Evolutionary conservation across 306 rosid genomes (phyloP).

Genomic region (Fagus sylvatica): DNA sequence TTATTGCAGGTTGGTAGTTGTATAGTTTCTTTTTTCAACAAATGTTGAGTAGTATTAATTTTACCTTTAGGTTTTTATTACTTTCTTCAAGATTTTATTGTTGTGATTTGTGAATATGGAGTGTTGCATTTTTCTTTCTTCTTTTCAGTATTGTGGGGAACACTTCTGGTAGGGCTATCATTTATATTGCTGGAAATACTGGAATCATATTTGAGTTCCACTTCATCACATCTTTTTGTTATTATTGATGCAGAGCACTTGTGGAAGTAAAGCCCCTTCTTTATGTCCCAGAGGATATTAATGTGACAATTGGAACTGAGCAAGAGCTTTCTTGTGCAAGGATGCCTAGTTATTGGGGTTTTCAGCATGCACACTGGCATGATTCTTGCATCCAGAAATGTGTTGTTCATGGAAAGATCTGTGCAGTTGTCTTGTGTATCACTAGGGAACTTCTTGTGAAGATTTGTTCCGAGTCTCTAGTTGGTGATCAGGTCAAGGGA

Average conservation of each 20-base stretch:
- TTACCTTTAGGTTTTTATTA: not conserved
- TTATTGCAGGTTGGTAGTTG: not conserved
- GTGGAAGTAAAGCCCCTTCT: slow-evolving; percentile 92
- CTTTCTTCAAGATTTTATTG: no score
- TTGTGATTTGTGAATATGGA: not conserved
- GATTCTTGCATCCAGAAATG: slow-evolving; percentile 72
- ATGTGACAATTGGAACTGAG: slow-evolving; percentile 26
- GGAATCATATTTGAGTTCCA: slow-evolving; percentile 12
- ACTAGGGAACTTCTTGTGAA: slow-evolving; percentile 54
- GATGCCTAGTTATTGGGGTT: slow-evolving; percentile 54
- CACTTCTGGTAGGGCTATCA: not conserved
- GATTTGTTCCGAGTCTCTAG: slow-evolving; percentile 47
- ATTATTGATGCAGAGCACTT: slow-evolving; percentile 54
- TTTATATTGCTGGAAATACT: not conserved
- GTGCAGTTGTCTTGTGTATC: slow-evolving; percentile 55
- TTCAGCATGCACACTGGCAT: slow-evolving; percentile 73
- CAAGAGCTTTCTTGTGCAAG: slow-evolving; percentile 33
- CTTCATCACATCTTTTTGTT: slow-evolving; percentile 18
- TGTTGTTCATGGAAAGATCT: slow-evolving; percentile 63
- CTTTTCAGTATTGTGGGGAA: not conserved
- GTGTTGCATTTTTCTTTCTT: not conserved
- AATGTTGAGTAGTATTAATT: not conserved
- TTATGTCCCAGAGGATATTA: slow-evolving; percentile 60
- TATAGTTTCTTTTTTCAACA: not conserved
- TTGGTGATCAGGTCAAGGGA: slow-evolving; percentile 30